These are phyloP conservation scores for Penicillium paxilli DNA, from an alignment of 495 filamentous ascomycete species.

Conservation along the genomic window DNA sequence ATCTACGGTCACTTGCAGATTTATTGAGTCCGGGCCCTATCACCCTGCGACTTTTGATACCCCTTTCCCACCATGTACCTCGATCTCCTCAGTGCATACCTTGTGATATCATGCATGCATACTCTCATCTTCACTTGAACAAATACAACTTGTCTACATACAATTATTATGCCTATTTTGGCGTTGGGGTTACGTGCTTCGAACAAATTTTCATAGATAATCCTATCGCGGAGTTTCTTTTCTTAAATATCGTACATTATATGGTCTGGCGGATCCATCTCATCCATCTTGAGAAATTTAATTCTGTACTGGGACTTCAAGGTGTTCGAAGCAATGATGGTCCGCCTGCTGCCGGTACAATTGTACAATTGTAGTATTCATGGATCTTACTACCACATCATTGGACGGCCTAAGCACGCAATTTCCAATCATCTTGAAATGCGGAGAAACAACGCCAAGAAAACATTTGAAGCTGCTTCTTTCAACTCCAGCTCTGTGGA, in stretches of 20 bases:
- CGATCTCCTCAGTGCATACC: conserved; percentile 12
- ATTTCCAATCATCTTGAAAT: neutral
- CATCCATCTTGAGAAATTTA: no score
- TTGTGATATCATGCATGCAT: conserved; percentile 11
- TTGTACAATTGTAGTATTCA: no score
- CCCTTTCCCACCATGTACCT: conserved; percentile 23
- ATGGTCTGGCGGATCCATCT: no score
- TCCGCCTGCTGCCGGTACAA: no score
- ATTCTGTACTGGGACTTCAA: no score
- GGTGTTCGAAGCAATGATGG: no score
- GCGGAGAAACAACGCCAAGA: neutral
- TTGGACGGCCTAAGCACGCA: neutral
- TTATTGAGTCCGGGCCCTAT: conserved; percentile 19
- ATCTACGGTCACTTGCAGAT: conserved; percentile 15
- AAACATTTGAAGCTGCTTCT: neutral
- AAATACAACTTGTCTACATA: conserved; percentile 13
- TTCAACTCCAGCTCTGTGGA: neutral
- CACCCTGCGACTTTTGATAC: conserved; percentile 40
- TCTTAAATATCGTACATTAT: no score
- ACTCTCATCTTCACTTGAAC: conserved; percentile 9
- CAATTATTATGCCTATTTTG: neutral
- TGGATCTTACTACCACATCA: no score
- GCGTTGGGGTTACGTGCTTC: conserved; percentile 3
- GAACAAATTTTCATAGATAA: conserved; percentile 4
- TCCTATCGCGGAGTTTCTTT: no score